phyloP scores from a whole-genome alignment of 148 eudicot species.

The Persicaria maculosa region DNA sequence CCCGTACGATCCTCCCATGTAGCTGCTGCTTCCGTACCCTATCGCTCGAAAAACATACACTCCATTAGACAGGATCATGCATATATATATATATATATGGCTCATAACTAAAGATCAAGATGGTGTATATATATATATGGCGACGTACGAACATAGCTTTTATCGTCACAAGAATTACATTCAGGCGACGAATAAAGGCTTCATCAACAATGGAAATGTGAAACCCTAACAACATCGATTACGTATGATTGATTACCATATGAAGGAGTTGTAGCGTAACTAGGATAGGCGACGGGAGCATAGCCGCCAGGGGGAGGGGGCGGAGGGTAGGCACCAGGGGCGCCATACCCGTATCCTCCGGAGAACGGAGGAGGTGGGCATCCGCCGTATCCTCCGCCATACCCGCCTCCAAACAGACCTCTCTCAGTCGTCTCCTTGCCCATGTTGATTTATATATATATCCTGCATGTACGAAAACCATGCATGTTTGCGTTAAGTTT shows the following conservation, averaged over 20 bases:
- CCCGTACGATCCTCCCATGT: conserved; percentile 3
- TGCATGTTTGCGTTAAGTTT: no score
- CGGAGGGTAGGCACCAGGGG: not conserved
- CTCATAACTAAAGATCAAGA: no score
- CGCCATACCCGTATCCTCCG: not conserved
- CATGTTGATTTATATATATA: not conserved
- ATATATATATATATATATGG: no score
- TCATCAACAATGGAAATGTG: no score
- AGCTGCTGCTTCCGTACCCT: conserved; percentile 11
- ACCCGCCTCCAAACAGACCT: conserved; percentile 2
- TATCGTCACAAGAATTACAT: no score
- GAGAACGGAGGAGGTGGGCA: no score
- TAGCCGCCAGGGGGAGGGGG: not conserved
- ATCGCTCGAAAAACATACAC: not conserved
- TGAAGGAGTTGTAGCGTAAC: not conserved
- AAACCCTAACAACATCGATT: no score
- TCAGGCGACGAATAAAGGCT: no score
- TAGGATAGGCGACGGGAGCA: not conserved
- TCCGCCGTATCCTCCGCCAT: not conserved
- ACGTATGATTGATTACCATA: not conserved
- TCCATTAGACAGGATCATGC: not conserved
- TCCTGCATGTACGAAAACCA: not conserved
- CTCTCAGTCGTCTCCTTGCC: conserved; percentile 1
- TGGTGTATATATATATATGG: no score
- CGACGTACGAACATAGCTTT: no score